phyloP scores from a whole-genome alignment of 2,329 filamentous ascomycete species.

The Talaromyces piceae region DNA sequence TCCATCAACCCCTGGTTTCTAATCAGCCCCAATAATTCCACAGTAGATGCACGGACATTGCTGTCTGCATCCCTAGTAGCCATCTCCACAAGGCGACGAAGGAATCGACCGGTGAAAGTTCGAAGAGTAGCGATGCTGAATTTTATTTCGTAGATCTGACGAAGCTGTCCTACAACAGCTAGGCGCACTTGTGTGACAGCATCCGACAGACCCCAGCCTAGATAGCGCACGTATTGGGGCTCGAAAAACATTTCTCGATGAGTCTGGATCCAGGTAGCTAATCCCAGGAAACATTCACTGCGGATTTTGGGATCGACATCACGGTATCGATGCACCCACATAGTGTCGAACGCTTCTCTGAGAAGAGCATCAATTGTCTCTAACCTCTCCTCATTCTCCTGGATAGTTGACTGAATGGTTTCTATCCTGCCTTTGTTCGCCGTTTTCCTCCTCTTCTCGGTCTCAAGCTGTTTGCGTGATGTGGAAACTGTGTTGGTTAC shows the following conservation, averaged over 20 bases:
- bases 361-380: constrained; percentile 65
- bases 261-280: constrained; percentile 80
- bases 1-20: constrained; percentile 81
- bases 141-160: constrained; percentile 69
- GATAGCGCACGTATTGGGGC: constrained; percentile 79
- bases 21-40: constrained; percentile 74
- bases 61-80: constrained; percentile 78
- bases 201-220: constrained; percentile 94
- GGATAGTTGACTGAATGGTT: constrained; percentile 64
- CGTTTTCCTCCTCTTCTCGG: constrained; percentile 62
- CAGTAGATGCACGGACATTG: constrained; percentile 68
- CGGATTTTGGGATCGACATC: constrained; percentile 87
- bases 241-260: constrained; percentile 87
- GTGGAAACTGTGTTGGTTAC: constrained; percentile 67
- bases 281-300: constrained; percentile 75
- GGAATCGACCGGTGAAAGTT: constrained; percentile 89
- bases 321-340: constrained; percentile 92
- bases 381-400: constrained; percentile 62
- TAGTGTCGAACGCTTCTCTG: constrained; percentile 79
- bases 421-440: constrained; percentile 73
- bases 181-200: constrained; percentile 63
- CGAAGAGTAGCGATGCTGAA: constrained; percentile 69
- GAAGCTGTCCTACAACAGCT: constrained; percentile 80
- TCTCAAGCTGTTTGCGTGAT: constrained; percentile 69
- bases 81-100: constrained; percentile 83